Percentiles rank a stretch among this genome's conserved stretches.
Conservation (phyloP, 257 asterid genomes). For the Mentha longifolia region DNA sequence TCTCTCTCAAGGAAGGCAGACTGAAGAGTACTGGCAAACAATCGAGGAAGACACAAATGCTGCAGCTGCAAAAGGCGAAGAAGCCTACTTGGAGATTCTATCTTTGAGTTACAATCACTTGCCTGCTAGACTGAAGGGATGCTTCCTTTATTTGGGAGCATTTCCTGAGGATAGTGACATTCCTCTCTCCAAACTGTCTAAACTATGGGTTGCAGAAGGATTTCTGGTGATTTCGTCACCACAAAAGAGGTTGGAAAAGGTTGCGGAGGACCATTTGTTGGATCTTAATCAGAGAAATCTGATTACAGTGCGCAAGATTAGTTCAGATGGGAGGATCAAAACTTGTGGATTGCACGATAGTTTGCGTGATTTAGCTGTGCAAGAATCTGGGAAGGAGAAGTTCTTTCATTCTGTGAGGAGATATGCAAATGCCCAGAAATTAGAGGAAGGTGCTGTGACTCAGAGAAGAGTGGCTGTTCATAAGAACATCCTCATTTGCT, state of each 20-base stretch:
- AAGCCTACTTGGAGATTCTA: slow-evolving; percentile 31
- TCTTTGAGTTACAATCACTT: slow-evolving; percentile 44
- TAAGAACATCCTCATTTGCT: slow-evolving; percentile 40
- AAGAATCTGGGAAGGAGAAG: slow-evolving; percentile 30
- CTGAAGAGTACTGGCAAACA: slow-evolving; percentile 26
- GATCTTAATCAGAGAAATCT: slow-evolving; percentile 41
- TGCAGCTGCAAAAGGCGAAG: slow-evolving; percentile 25
- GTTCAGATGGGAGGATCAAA: slow-evolving; percentile 27
- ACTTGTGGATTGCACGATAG: slow-evolving; percentile 43
- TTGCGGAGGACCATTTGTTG: slow-evolving; percentile 7
- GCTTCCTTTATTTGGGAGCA: slow-evolving; percentile 52
- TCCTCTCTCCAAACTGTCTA: slow-evolving; percentile 34
- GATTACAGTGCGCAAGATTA: slow-evolving; percentile 22
- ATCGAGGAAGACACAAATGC: slow-evolving; percentile 35
- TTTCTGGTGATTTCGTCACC: background rate
- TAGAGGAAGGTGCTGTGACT: background rate
- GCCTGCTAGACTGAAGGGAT: slow-evolving; percentile 39
- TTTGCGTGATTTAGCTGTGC: slow-evolving; percentile 38
- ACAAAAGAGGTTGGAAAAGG: background rate
- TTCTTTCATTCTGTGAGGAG: slow-evolving; percentile 34
- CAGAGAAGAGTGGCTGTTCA: slow-evolving; percentile 43
- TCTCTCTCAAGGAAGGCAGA: slow-evolving; percentile 34
- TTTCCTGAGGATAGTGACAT: slow-evolving; percentile 47
- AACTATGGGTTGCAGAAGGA: slow-evolving; percentile 51
- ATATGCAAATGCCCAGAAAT: background rate